Evolutionary conservation across 2,329 filamentous ascomycete genomes (phyloP), one percentile per base, ranked within the genome.

Genomic region (Microdochium paspali): DNA sequence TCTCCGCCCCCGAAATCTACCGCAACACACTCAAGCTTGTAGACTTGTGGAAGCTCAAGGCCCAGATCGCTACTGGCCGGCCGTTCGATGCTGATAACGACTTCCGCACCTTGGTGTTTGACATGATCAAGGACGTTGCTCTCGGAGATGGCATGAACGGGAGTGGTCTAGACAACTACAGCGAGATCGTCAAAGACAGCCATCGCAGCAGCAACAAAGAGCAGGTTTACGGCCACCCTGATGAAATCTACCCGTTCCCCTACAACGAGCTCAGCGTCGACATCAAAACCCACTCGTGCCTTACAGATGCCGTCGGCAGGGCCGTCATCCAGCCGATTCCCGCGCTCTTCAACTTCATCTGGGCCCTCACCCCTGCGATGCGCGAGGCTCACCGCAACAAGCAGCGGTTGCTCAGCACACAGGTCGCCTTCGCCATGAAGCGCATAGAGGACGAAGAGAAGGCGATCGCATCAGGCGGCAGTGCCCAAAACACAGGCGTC

Each of bases 1-100:
- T 64, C 25, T 61, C 62, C 4, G 61, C 56, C 2, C 65, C 64
- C 2, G 53, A 58, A 13, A 51, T 65, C 9, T 62, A 66, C 45
- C 55, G 57, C 3, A 60, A 56, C 39, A 55, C 54, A 20, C 24
- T 49, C 12, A 51, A 51, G 3, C 51, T 67, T 5, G 51, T 67
- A 10, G 49, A 60, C 4, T 53, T 68, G 1, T 67, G 65, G 65
- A 50, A 48, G 5, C 10, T 60, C 28, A 67, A 67, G 50, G 47
- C 50, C 2, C 45, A 50, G 18, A 47, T 60, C 24, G 59, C 59
- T 2, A 49, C 48, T 7, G 59, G 57, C 1, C 51, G 57, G 4
- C 59, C 63, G 2, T 67, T 68, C 40, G 39, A 47, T 2, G 63
- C 58, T 0, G 47, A 49, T 7, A 47, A 53, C 3, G 65, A 68